Percentiles rank a stretch among this genome's conserved stretches.
Conservation (phyloP, 495 filamentous ascomycete genomes). For the Xylaria flabelliformis region DNA sequence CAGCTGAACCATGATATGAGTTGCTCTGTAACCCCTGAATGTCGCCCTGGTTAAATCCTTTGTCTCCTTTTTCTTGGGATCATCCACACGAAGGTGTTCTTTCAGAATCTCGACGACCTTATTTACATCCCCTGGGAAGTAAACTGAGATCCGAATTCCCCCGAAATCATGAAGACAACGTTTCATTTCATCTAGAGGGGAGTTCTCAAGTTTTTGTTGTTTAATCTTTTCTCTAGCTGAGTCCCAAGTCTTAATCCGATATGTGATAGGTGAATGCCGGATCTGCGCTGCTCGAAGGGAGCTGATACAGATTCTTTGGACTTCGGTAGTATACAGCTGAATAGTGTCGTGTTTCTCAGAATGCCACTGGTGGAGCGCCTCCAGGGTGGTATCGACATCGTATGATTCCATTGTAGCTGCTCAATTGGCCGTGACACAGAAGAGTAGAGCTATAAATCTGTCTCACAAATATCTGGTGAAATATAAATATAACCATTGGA, state of each 20-base stretch:
- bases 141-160: slow-evolving; percentile 1
- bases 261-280: background rate
- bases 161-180: background rate
- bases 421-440: background rate
- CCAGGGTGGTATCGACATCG: background rate
- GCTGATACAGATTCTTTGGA: background rate
- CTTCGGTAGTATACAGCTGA: background rate
- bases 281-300: background rate
- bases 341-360: background rate
- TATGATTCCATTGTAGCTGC: background rate
- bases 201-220: background rate
- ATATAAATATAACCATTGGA: background rate
- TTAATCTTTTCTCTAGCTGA: background rate
- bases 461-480: background rate
- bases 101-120: background rate
- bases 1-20: background rate
- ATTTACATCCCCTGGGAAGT: background rate
- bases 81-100: background rate
- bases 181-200: background rate
- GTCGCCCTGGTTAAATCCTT: background rate
- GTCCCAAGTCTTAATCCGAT: background rate
- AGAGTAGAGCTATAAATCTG: background rate
- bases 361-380: background rate
- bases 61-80: background rate
- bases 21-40: background rate